Percentiles rank a stretch among this genome's conserved stretches.
These are phyloP conservation scores for Candida railenensis DNA, from an alignment of 805 yeast species.

Conservation along the genomic window DNA sequence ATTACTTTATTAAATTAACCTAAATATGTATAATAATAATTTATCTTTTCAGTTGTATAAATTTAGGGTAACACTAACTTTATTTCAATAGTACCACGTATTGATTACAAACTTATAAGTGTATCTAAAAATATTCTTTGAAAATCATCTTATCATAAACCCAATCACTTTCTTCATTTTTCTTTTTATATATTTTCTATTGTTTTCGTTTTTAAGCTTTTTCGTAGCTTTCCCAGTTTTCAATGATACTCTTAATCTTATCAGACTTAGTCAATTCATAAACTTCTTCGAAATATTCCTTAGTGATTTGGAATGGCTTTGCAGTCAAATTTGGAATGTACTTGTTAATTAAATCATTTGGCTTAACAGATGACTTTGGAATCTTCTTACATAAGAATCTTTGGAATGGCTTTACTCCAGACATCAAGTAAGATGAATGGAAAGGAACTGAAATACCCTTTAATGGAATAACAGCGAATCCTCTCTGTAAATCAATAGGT, in stretches of 20 bases:
- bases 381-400: constrained; percentile 95
- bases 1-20: constrained; percentile 2
- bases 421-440: constrained; percentile 98
- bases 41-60: neutral
- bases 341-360: constrained; percentile 88
- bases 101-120: constrained; percentile 1
- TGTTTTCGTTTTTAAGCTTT: constrained; percentile 31
- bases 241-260: constrained; percentile 84
- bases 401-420: constrained; percentile 99
- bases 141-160: neutral
- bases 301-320: constrained; percentile 91
- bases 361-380: constrained; percentile 91
- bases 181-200: neutral
- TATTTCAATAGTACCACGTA: constrained; percentile 13
- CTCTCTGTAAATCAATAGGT: constrained; percentile 96
- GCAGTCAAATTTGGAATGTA: constrained; percentile 99
- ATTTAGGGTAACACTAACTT: neutral
- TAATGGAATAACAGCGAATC: constrained; percentile 96
- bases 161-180: neutral
- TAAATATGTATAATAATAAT: neutral
- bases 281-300: constrained; percentile 96
- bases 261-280: constrained; percentile 88
- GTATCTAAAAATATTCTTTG: neutral
- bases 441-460: constrained; percentile 99
- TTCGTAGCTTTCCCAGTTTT: constrained; percentile 91